phyloP scores from a whole-genome alignment of 768 basidiomycete genomes.

The Mycena maculata region DNA sequence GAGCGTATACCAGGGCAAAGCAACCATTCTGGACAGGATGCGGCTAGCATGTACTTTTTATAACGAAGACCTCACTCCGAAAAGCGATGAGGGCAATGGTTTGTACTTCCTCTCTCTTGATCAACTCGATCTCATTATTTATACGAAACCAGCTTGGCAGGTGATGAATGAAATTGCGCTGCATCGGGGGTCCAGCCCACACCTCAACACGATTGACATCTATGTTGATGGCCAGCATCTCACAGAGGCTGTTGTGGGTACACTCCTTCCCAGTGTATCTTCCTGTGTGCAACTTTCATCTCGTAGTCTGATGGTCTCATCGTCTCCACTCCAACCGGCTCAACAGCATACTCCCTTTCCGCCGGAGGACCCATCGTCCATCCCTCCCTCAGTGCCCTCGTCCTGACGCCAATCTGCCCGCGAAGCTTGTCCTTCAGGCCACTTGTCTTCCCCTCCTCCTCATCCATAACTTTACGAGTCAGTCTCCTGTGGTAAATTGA shows the following conservation, averaged over 20 bases:
- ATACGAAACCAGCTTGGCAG: constrained; percentile 77
- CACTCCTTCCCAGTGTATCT: constrained; percentile 11
- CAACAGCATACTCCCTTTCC: constrained; percentile 95
- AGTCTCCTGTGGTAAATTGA: constrained; percentile 37
- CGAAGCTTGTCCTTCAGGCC: constrained; percentile 93
- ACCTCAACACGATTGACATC: constrained; percentile 93
- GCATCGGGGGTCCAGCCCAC: constrained; percentile 91
- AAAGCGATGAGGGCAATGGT: constrained; percentile 72
- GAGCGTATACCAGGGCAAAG: constrained; percentile 82
- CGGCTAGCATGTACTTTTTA: constrained; percentile 86
- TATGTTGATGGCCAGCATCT: constrained; percentile 95
- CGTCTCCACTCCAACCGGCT: constrained; percentile 95
- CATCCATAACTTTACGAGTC: constrained; percentile 79
- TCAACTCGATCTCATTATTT: constrained; percentile 9
- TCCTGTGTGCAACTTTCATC: constrained; percentile 24
- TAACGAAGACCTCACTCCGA: constrained; percentile 66
- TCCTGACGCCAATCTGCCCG: constrained; percentile 96
- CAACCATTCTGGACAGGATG: constrained; percentile 90
- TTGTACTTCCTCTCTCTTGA: constrained; percentile 30
- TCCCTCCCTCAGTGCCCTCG: constrained; percentile 88
- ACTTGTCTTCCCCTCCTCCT: constrained; percentile 88
- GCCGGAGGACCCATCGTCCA: constrained; percentile 97
- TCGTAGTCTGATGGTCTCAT: constrained; percentile 91
- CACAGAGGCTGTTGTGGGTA: constrained; percentile 92
- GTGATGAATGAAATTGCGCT: constrained; percentile 98